Evolutionary conservation across 257 asterid species (phyloP), one percentile per base, ranked within the genome.

Genomic region (Fraxinus cuspidata): DNA sequence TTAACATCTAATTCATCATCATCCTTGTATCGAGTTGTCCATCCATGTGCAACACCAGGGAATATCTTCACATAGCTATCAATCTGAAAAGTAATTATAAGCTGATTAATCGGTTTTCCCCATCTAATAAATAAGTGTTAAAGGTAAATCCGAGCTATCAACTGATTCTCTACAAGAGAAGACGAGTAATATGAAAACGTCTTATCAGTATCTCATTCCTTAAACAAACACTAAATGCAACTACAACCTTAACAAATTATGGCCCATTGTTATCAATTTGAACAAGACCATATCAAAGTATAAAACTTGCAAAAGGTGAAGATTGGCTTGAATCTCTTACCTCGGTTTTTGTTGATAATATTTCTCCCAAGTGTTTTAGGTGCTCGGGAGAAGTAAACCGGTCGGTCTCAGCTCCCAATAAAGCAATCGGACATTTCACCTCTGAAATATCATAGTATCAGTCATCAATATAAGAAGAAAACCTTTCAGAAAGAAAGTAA

Each of bases 381-480:
- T 73, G 86, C 72, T 92, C 95, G 10, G 91, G 75, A 1, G 92
- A 88, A 64, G 81, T 77, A 27, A 19, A 23, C 0, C 71, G 21
- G 85, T 92, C 95, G 0, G 18, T 58, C 73, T 91, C 95, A 28
- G 95, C 95, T 78, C 92, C 95, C 75, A 91, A 79, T 51, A 90
- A 76, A 2, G 97, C 91, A 71, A 78, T 77, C 28, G 97, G 95
- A 71, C 83, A 77, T 65, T 83, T 87, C 44, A 90, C 93, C 84
- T 83, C 97, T 91, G 83, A 73, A 82, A 80, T 58, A 42, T 32
- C 81, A 64, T 21, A 9, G 10, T 63, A 60, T 63, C 25, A 28
- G 23, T 51, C 28, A 68, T 53, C 53, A 34, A 9, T 70, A 73
- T 47, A 37, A 25, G n/a, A 0, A 18, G 15, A 40, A 8, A n/a